Percentiles rank a stretch among this genome's conserved stretches.
phyloP scores from a whole-genome alignment of 2,329 filamentous ascomycete genomes.

The Epichloe elymi region DNA sequence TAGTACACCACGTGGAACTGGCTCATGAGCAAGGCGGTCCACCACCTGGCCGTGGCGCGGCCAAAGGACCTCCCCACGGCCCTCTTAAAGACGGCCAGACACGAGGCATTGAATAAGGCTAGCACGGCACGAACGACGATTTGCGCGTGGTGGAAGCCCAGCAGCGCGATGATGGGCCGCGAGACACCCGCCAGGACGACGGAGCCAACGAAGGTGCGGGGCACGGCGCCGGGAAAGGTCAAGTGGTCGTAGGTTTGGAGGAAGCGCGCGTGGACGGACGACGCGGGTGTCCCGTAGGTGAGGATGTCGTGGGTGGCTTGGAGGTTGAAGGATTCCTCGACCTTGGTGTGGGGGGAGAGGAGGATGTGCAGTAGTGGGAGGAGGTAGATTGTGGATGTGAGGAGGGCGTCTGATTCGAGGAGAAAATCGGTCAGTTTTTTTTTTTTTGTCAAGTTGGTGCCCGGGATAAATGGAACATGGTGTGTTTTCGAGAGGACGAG shows the following conservation, averaged over 20 bases:
- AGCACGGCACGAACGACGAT: constrained; percentile 61
- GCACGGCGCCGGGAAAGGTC: constrained; percentile 79
- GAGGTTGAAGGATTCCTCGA: constrained; percentile 96
- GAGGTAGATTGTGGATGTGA: constrained; percentile 27
- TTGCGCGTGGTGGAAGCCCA: constrained; percentile 43
- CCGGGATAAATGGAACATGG: background rate
- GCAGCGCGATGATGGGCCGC: constrained; percentile 48
- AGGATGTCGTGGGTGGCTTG: constrained; percentile 88
- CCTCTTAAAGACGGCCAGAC: constrained; percentile 52
- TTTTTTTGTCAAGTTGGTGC: background rate
- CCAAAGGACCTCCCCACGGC: constrained; percentile 59
- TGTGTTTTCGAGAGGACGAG: background rate
- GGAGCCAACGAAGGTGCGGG: constrained; percentile 78
- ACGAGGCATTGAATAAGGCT: constrained; percentile 59
- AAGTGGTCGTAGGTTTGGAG: constrained; percentile 72
- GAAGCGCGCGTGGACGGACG: constrained; percentile 29
- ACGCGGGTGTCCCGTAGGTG: constrained; percentile 59
- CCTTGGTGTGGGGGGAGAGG: constrained; percentile 81
- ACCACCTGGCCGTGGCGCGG: constrained; percentile 59
- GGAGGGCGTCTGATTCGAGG: constrained; percentile 11
- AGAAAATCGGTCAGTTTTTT: background rate
- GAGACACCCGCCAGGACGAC: constrained; percentile 61
- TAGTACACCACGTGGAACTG: constrained; percentile 95
- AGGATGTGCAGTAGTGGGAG: constrained; percentile 58
- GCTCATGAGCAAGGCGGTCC: constrained; percentile 58